Evolutionary conservation across 768 basidiomycete species (phyloP).

Genomic region (Amanita inopinata): DNA sequence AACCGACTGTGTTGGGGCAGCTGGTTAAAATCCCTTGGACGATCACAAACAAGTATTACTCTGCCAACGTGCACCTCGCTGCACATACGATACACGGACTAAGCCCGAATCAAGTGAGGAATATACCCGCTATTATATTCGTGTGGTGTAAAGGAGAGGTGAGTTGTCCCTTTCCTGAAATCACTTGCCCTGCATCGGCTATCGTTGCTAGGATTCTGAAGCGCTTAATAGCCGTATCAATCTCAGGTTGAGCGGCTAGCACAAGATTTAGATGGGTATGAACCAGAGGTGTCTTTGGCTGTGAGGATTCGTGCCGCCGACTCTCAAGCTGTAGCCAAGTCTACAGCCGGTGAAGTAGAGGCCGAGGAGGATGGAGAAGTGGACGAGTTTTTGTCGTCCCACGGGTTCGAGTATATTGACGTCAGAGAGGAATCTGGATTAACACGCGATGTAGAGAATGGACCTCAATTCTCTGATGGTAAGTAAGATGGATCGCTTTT

Average conservation of each 20-base stretch:
- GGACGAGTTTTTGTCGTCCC: conserved; percentile 56
- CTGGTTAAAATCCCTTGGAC: conserved; percentile 52
- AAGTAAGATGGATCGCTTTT: conserved; percentile 18
- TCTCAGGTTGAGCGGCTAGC: conserved; percentile 44
- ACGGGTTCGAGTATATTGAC: conserved; percentile 75
- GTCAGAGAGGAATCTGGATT: conserved; percentile 22
- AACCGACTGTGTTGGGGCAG: conserved; percentile 11
- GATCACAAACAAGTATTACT: conserved; percentile 75
- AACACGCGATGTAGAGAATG: conserved; percentile 9
- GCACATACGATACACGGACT: conserved; percentile 37
- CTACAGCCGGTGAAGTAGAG: conserved; percentile 13
- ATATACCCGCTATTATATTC: conserved; percentile 64
- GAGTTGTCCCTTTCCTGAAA: too few relatives aligned
- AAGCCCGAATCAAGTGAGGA: conserved; percentile 27
- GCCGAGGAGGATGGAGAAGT: conserved; percentile 40
- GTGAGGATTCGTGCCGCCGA: conserved; percentile 40
- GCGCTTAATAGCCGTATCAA: conserved; percentile 43
- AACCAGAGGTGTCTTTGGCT: conserved; percentile 66
- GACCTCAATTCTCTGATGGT: conserved; percentile 4
- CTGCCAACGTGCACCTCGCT: conserved; percentile 64
- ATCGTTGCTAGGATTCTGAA: too few relatives aligned
- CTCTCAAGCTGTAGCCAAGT: conserved; percentile 5
- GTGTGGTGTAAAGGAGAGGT: conserved; percentile 66
- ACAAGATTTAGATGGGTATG: conserved; percentile 36
- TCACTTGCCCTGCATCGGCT: too few relatives aligned